phyloP scores from a whole-genome alignment of 768 basidiomycete species.

The Rhodotorula diobovata region DNA sequence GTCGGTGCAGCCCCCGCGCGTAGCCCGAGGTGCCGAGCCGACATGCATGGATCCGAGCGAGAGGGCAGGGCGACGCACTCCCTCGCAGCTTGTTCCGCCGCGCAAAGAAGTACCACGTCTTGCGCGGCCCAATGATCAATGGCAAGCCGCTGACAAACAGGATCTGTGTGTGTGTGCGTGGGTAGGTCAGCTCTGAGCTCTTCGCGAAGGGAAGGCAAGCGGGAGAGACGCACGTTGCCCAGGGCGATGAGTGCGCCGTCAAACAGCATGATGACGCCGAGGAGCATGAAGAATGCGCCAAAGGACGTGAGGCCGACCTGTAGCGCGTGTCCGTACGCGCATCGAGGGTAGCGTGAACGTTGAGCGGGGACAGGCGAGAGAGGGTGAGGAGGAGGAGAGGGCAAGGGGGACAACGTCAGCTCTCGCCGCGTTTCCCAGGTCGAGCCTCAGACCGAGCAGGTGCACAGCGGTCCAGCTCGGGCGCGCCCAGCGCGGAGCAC shows the following conservation, averaged over 20 bases:
- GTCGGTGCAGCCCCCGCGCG: no score
- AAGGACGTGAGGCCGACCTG: constrained; percentile 95
- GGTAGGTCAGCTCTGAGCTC: no score
- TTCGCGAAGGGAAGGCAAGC: not conserved
- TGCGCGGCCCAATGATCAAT: constrained; percentile 91
- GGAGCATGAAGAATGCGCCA: constrained; percentile 89
- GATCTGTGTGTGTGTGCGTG: constrained; percentile 55
- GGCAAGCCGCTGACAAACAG: constrained; percentile 91
- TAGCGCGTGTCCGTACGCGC: constrained; percentile 45
- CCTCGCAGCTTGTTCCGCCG: constrained; percentile 91
- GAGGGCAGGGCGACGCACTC: constrained; percentile 29
- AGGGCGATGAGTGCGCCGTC: constrained; percentile 91
- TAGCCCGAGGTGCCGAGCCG: not conserved
- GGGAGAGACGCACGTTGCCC: constrained; percentile 70
- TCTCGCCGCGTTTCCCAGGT: no score
- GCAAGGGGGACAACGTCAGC: not conserved
- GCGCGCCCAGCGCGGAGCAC: no score
- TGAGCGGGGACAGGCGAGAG: not conserved
- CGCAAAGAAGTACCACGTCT: constrained; percentile 97
- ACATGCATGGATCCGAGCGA: no score
- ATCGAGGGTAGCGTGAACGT: not conserved
- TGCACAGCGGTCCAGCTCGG: no score
- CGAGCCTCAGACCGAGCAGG: no score
- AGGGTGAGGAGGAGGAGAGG: not conserved
- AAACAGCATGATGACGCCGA: constrained; percentile 93